Evolutionary conservation across 1,284 basidiomycete genomes (phyloP), one percentile per base, ranked within the genome.

Genomic region (Apiotrichum akiyoshidainum): DNA sequence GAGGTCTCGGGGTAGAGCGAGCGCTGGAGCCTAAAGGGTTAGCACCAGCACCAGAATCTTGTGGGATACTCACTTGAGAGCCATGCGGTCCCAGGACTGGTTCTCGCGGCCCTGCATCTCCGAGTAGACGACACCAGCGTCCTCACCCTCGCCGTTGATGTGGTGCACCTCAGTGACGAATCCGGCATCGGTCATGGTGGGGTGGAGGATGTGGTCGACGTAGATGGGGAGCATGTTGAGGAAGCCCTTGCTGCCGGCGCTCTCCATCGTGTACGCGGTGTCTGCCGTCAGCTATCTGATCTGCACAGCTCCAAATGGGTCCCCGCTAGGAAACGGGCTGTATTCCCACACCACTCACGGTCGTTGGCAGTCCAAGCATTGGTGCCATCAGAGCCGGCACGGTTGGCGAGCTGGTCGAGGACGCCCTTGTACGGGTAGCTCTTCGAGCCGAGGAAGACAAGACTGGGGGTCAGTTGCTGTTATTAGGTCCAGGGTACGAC

Each of bases 61-160:
- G 14, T 46, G n/a, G 46, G 5, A 26, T 14, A 69, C 76, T 57
- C 68, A 92, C 90, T 85, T 80, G 46, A 95, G 83, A 52, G 87
- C 86, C 89, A 98, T 94, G 45, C 97, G 81, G 79, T 97, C 92
- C 14, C 85, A 87, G 0, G 89, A 85, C 6, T 89, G 91, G 71
- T 98, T 98, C 80, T 99, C 89, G 50, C 95, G 84, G 1, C 92
- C 96, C 80, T 99, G 95, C 96, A 99, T 99, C 80, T 95, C 90
- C 68, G 88, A 91, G 76, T 94, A 97, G 33, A 99, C 96, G 3
- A 99, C 96, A 48, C 96, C 96, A 12, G 91, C 90, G 72, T 99
- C 87, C 69, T 95, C 86, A 6, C 92, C 95, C 70, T 90, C 86
- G 12, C 84, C 84, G 75, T 98, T 90, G 68, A 98, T 86, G 76